These are phyloP conservation scores for Stachybotrys chlorohalonatus DNA, from an alignment of 2,329 filamentous ascomycete species.

Conservation along the genomic window DNA sequence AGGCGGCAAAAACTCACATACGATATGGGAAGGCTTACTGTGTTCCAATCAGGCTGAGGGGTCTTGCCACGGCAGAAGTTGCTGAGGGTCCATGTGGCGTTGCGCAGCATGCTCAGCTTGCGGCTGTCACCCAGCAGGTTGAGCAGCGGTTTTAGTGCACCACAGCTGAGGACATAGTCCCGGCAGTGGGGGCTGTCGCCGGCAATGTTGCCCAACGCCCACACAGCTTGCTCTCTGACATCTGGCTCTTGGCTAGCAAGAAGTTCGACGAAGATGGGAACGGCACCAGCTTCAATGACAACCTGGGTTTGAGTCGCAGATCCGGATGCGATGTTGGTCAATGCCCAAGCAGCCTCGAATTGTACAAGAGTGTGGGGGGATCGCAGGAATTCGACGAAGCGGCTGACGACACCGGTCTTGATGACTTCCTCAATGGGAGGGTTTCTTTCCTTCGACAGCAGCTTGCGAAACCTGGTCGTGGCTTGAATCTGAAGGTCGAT, in stretches of 20 bases:
- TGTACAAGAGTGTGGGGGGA: conserved; percentile 97
- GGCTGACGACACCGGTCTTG: conserved; percentile 93
- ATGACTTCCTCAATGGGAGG: conserved; percentile 98
- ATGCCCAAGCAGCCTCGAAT: conserved; percentile 97
- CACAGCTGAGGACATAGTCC: conserved; percentile 88
- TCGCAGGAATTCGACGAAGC: conserved; percentile 96
- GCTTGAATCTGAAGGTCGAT: conserved; percentile 96
- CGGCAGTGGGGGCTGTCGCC: conserved; percentile 96
- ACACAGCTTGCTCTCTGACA: conserved; percentile 95
- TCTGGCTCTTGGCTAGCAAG: conserved; percentile 93
- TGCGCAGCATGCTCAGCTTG: conserved; percentile 97
- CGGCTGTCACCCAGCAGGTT: conserved; percentile 90
- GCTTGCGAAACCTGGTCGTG: conserved; percentile 96
- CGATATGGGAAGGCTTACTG: conserved; percentile 48
- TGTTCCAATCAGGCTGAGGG: conserved; percentile 95
- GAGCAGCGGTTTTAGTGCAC: conserved; percentile 84
- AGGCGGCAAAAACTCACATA: not conserved
- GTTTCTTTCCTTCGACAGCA: conserved; percentile 97
- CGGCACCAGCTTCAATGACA: conserved; percentile 94
- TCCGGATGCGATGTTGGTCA: conserved; percentile 98
- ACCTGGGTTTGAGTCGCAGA: conserved; percentile 97
- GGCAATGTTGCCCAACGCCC: conserved; percentile 97
- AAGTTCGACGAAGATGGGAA: conserved; percentile 97
- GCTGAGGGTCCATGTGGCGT: conserved; percentile 97
- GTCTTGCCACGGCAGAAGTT: conserved; percentile 99